Evolutionary conservation across 768 basidiomycete species (phyloP), one percentile per base, ranked within the genome.

Genomic region (Thelephora aurantiotincta): DNA sequence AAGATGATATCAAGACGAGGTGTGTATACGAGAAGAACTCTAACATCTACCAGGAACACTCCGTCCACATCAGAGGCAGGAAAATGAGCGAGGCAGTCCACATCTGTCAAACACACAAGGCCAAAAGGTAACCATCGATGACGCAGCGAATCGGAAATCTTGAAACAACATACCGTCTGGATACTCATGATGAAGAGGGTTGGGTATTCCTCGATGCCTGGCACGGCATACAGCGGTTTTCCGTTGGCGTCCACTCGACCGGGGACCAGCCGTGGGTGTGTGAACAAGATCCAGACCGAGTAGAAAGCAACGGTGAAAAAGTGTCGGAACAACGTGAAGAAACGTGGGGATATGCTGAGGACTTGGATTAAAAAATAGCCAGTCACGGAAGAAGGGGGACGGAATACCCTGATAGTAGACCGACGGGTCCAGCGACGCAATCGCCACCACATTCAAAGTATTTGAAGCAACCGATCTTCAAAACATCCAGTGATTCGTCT

Each of bases 261-360:
- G 16, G 38, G 38, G 65, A 59, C 56, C 9, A 65, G 60, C 11
- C 64, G 66, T 41, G 75, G 72, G 48, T 71, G 77, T 7, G 79
- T 82, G 64, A 97, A 92, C 64, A 96, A 72, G 45, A 84, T 70
- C 78, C 82, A 98, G 59, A 97, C 82, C 1, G 92, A 80, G 65
- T 96, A 99, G 54, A 99, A 75, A 0, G 96, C 96, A 53, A 99
- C 96, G 22, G 75, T 68, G 71, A 94, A 99, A 68, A 99, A 99
- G 68, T 98, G 96, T 58, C 75, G 77, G 54, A 82, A 77, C 16
- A 99, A 78, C 41, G 90, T 67, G 11, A 75, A 51, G 0, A 92
- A 89, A n/a, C 84, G 82, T 5, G 87, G 82, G 1, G 75, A 70
- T 50, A 94, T 74, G 11, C 92, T 94, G 58, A 5, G 18, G 5